Evolutionary conservation across 2,329 filamentous ascomycete genomes (phyloP).

Genomic region (Colletotrichum australisinense): DNA sequence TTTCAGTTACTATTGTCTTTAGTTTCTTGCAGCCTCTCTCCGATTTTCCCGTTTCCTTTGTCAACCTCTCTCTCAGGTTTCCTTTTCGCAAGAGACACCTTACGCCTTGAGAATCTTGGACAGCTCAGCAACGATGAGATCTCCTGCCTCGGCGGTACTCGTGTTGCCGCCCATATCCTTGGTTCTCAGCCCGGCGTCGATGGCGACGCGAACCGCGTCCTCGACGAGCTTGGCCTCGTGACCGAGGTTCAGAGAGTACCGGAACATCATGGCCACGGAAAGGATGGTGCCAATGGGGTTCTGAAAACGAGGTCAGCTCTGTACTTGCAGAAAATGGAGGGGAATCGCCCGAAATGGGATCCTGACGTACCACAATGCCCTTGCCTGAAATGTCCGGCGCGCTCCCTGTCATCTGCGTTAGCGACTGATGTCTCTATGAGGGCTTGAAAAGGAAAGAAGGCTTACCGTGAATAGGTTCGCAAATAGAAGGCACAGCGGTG

Average conservation of each 20-base stretch:
- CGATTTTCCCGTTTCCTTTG: too few species aligned
- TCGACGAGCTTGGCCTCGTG: slow-evolving; percentile 84
- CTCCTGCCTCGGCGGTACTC: too few species aligned
- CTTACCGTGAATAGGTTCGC: slow-evolving; percentile 95
- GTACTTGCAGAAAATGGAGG: too few species aligned
- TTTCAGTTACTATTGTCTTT: too few species aligned
- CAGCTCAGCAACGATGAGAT: too few species aligned
- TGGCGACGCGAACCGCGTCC: slow-evolving; percentile 80
- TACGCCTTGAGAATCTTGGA: too few species aligned
- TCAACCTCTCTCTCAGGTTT: too few species aligned
- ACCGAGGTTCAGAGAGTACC: slow-evolving; percentile 87
- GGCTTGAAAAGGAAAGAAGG: neutral
- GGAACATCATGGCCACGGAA: slow-evolving; percentile 94
- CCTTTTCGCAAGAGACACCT: too few species aligned
- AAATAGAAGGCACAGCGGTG: slow-evolving; percentile 64
- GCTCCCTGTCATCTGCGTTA: slow-evolving; percentile 66
- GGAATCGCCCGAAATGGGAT: too few species aligned
- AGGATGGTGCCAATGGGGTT: slow-evolving; percentile 88
- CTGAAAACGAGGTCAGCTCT: too few species aligned
- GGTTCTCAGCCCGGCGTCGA: slow-evolving; percentile 71
- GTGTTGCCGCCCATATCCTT: too few species aligned
- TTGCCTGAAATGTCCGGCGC: slow-evolving; percentile 94
- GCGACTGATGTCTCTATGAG: neutral
- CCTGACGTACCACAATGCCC: slow-evolving; percentile 71
- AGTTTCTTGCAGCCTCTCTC: too few species aligned